Evolutionary conservation across 2,329 filamentous ascomycete genomes (phyloP).

Genomic region (Botryotinia calthae): DNA sequence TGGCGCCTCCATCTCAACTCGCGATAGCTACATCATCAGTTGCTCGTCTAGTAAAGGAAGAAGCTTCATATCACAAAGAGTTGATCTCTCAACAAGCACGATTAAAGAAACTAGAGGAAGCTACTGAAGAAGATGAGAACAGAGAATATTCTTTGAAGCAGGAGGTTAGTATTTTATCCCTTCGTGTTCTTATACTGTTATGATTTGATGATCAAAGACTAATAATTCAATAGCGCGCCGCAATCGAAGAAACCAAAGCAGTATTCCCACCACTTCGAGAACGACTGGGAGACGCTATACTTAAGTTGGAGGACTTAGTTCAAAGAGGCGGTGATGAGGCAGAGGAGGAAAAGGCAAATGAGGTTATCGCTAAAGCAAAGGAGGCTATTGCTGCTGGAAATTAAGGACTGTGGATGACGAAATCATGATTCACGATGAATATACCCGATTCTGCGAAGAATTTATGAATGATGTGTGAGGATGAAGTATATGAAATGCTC

Average conservation of each 20-base stretch:
- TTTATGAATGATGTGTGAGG: neutral
- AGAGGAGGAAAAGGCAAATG: conserved; percentile 55
- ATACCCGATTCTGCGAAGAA: conserved; percentile 9
- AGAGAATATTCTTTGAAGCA: conserved; percentile 78
- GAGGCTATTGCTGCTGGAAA: conserved; percentile 52
- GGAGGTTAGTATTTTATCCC: conserved; percentile 58
- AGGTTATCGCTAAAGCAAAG: conserved; percentile 47
- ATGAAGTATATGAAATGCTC: neutral
- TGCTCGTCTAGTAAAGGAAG: conserved; percentile 84
- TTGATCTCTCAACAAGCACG: conserved; percentile 70
- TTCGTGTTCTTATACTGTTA: neutral
- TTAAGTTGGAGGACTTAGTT: conserved; percentile 72
- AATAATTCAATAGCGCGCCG: conserved; percentile 41
- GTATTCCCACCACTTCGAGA: conserved; percentile 71
- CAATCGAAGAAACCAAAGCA: conserved; percentile 81
- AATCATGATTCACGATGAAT: conserved; percentile 14
- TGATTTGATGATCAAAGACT: neutral
- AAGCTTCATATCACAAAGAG: conserved; percentile 86
- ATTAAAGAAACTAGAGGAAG: conserved; percentile 57
- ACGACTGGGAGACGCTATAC: conserved; percentile 69
- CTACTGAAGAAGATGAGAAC: conserved; percentile 65
- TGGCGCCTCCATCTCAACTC: conserved; percentile 76
- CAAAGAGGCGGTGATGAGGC: conserved; percentile 51
- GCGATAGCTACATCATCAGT: conserved; percentile 77
- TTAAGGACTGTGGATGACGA: conserved; percentile 4